Percentiles rank a stretch among this genome's conserved stretches.
Evolutionary conservation across 2,329 filamentous ascomycete species (phyloP).

Genomic region (Alternaria sp.): DNA sequence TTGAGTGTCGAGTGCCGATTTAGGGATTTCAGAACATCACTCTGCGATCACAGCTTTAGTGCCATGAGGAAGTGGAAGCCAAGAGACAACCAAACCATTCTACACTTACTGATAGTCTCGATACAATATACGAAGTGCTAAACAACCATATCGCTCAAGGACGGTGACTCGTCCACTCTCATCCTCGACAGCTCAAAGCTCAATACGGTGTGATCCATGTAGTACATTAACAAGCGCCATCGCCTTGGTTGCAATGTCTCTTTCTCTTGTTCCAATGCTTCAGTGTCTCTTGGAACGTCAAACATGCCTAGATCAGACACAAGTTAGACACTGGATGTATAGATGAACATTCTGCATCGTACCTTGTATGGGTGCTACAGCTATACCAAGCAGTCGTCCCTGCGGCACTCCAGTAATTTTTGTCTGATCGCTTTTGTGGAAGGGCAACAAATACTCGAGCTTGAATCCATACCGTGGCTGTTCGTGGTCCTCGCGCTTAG

Average conservation of each 20-base stretch:
- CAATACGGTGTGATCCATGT: slow-evolving; percentile 72
- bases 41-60: not conserved
- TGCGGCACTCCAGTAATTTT: slow-evolving; percentile 14
- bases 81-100: not conserved
- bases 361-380: slow-evolving; percentile 69
- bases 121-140: slow-evolving; percentile 11
- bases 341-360: slow-evolving; percentile 17
- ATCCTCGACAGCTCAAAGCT: slow-evolving; percentile 69
- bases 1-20: not conserved
- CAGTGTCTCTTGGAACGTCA: not conserved
- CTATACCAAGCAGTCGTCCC: slow-evolving; percentile 69
- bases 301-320: slow-evolving; percentile 3
- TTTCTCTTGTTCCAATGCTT: not conserved
- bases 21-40: not conserved
- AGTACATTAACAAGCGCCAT: slow-evolving; percentile 76
- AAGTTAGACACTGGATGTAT: not conserved
- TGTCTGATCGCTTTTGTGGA: slow-evolving; percentile 9
- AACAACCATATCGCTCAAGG: slow-evolving; percentile 35
- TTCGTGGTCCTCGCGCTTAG: slow-evolving; percentile 45
- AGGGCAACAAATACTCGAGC: slow-evolving; percentile 66
- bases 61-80: not conserved
- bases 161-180: slow-evolving; percentile 14
- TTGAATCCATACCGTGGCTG: slow-evolving; percentile 56
- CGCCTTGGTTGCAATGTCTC: slow-evolving; percentile 42
- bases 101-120: not conserved